phyloP scores from a whole-genome alignment of 352 stramenopile genomes.

The Phytophthora ramorum region DNA sequence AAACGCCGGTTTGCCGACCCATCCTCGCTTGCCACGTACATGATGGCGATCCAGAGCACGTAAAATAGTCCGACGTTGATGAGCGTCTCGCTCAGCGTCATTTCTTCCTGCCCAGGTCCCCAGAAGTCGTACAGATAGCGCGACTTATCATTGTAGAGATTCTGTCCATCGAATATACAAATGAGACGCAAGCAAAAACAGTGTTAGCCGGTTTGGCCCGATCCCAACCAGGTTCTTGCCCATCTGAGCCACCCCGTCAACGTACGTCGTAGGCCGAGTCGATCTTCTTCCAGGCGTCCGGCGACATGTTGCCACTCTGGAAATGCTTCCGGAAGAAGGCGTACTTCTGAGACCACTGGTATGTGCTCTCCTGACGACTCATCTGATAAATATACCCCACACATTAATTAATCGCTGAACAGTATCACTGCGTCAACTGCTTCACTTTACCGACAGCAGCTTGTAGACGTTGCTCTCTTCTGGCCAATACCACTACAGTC shows the following conservation, averaged over 20 bases:
- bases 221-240: background rate
- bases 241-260: background rate
- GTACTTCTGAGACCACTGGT: conserved; percentile 75
- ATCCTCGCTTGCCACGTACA: conserved; percentile 46
- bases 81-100: conserved; percentile 57
- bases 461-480: conserved; percentile 46
- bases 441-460: conserved; percentile 22
- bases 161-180: conserved; percentile 29
- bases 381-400: conserved; percentile 38
- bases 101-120: conserved; percentile 51
- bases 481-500: conserved; percentile 33
- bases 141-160: conserved; percentile 66
- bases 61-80: conserved; percentile 76
- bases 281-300: conserved; percentile 54
- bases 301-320: conserved; percentile 55
- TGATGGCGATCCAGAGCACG: conserved; percentile 63
- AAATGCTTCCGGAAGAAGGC: conserved; percentile 60
- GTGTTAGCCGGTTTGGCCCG: conserved; percentile 9
- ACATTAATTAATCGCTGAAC: background rate
- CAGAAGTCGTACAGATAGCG: conserved; percentile 72
- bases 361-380: conserved; percentile 50
- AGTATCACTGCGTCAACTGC: background rate
- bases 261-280: conserved; percentile 74
- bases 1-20: background rate
- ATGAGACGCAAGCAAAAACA: conserved; percentile 4